Conservation (phyloP, 305 asterid genomes). For the Rubia balearica region DNA sequence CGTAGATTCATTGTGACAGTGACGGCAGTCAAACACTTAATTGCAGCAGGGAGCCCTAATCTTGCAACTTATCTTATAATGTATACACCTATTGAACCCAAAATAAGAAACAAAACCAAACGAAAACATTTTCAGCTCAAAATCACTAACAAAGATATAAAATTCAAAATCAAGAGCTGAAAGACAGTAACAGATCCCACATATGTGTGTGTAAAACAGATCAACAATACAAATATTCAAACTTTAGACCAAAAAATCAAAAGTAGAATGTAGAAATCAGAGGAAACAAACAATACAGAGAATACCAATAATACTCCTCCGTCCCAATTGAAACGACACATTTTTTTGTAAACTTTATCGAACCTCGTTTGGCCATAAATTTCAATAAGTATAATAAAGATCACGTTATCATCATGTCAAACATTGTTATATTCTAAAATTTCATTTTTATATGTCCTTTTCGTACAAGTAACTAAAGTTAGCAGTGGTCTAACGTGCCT, state of each 20-base stretch:
- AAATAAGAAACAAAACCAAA: constrained; percentile 3
- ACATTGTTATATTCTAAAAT: too few species aligned
- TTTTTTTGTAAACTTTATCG: too few species aligned
- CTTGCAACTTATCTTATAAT: constrained; percentile 87
- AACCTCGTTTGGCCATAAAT: too few species aligned
- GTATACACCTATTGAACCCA: constrained; percentile 56
- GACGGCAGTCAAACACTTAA: constrained; percentile 86
- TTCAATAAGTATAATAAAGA: too few species aligned
- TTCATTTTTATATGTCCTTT: too few species aligned
- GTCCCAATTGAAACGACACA: too few species aligned
- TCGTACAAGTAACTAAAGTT: too few species aligned
- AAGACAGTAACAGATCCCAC: not conserved
- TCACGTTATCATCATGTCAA: too few species aligned
- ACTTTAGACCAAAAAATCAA: not conserved
- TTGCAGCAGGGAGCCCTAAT: constrained; percentile 92
- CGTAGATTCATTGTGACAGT: constrained; percentile 85
- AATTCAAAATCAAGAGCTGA: not conserved
- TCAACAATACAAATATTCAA: constrained; percentile 2
- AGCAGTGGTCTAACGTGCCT: too few species aligned
- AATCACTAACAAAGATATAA: not conserved
- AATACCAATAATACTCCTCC: not conserved
- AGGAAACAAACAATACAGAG: not conserved
- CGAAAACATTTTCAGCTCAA: not conserved
- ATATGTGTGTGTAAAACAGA: constrained; percentile 3
- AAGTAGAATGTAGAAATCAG: not conserved